phyloP scores from a whole-genome alignment of 257 asterid genomes.

The Nicotiana otophora region DNA sequence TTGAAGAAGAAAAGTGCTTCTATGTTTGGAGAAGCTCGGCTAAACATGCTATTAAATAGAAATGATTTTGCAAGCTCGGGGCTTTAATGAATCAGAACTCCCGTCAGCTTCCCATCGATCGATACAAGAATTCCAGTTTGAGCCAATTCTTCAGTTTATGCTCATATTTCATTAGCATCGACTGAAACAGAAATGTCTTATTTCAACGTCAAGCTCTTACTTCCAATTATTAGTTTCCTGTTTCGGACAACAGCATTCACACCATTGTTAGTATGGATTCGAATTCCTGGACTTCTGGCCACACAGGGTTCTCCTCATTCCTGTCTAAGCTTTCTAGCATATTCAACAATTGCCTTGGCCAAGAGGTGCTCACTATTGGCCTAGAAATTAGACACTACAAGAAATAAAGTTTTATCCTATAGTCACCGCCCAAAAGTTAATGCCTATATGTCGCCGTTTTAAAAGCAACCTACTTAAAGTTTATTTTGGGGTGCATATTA shows the following conservation, averaged over 20 bases:
- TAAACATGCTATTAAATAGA: background rate
- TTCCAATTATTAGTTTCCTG: background rate
- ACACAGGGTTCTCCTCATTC: background rate
- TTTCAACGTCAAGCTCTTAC: background rate
- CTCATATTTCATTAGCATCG: constrained; percentile 8
- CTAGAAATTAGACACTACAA: background rate
- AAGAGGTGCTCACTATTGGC: constrained; percentile 18
- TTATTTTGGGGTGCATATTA: too few relatives aligned
- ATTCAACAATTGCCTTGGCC: constrained; percentile 11
- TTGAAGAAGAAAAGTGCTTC: too few relatives aligned
- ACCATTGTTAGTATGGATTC: background rate
- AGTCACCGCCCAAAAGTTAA: too few relatives aligned
- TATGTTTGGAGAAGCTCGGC: too few relatives aligned
- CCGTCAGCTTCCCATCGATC: constrained; percentile 6
- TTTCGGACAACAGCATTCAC: background rate
- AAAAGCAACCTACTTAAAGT: too few relatives aligned
- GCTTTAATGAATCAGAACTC: constrained; percentile 14
- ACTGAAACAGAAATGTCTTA: background rate
- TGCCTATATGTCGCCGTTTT: too few relatives aligned
- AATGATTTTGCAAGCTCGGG: constrained; percentile 2
- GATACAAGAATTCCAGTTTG: constrained; percentile 18
- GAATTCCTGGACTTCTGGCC: background rate
- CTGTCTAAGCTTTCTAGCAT: background rate
- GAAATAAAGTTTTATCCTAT: background rate
- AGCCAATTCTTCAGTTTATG: constrained; percentile 18